Evolutionary conservation across 768 basidiomycete species (phyloP).

Genomic region (Naganishia randhawae): DNA sequence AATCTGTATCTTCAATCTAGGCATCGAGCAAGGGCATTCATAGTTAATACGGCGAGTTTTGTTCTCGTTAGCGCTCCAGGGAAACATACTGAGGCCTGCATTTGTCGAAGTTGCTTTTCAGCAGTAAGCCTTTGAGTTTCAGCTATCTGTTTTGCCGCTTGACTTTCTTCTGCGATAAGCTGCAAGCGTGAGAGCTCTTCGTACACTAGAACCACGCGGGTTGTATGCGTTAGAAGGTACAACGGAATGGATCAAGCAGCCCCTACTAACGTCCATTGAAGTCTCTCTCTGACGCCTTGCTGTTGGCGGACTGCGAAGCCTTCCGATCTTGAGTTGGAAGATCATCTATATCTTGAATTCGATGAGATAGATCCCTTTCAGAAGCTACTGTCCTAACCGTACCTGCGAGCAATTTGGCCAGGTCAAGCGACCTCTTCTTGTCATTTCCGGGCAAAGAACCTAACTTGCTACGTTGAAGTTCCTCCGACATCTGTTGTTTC

Average conservation of each 20-base stretch:
- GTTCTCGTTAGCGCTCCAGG: neutral
- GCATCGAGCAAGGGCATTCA: neutral
- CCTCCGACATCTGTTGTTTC: constrained; percentile 33
- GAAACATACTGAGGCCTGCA: constrained; percentile 18
- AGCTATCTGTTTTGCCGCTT: constrained; percentile 11
- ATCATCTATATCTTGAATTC: neutral
- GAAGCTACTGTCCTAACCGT: neutral
- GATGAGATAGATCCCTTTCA: neutral
- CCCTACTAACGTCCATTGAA: neutral
- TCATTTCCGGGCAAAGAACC: constrained; percentile 3
- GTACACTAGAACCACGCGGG: neutral
- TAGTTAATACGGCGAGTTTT: neutral
- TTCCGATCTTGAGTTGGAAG: neutral
- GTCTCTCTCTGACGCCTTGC: neutral
- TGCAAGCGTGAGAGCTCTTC: constrained; percentile 3
- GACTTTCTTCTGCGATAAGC: constrained; percentile 1
- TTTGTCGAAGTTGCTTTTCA: constrained; percentile 18
- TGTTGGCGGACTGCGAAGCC: neutral
- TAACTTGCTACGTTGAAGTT: constrained; percentile 28
- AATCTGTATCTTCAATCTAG: constrained; percentile 19
- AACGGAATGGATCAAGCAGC: neutral
- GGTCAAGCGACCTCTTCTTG: constrained; percentile 3
- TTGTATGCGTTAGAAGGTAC: neutral
- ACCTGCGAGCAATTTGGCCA: neutral
- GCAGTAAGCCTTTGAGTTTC: neutral